Conservation (phyloP, 345 rosid species). For the Erysimum cheiranthoides region DNA sequence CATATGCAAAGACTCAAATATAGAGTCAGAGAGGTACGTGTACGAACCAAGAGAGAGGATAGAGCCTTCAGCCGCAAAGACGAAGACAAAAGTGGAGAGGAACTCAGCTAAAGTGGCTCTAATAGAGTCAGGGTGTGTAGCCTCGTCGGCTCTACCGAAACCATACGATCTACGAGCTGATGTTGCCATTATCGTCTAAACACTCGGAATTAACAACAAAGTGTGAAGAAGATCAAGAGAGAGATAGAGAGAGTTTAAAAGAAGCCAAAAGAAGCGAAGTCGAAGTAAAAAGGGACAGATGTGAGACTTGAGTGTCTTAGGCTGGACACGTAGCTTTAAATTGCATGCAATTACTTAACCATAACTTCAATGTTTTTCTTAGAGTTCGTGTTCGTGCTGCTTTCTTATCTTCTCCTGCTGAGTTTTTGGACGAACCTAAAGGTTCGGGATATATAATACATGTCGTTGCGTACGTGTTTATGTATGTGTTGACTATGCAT, state of each 20-base stretch:
- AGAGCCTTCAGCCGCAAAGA: conserved; percentile 84
- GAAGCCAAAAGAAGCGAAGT: conserved; percentile 35
- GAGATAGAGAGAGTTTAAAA: conserved; percentile 36
- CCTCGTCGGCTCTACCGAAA: conserved; percentile 52
- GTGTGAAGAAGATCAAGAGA: conserved; percentile 29
- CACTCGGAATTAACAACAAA: background rate
- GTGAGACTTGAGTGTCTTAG: conserved; percentile 35
- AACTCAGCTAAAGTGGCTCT: conserved; percentile 74
- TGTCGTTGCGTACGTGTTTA: conserved; percentile 19
- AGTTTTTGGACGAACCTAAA: conserved; percentile 34
- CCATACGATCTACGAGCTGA: conserved; percentile 47
- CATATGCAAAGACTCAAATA: background rate
- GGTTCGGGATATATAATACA: conserved; percentile 10
- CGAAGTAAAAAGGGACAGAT: conserved; percentile 43
- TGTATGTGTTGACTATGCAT: conserved; percentile 23
- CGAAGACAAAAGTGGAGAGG: conserved; percentile 71
- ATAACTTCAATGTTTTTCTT: background rate
- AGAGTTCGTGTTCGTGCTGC: conserved; percentile 25
- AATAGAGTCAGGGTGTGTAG: conserved; percentile 50
- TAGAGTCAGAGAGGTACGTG: background rate
- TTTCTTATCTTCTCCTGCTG: conserved; percentile 33
- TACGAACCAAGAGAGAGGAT: conserved; percentile 65
- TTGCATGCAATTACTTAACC: conserved; percentile 47
- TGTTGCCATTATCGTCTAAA: conserved; percentile 45
- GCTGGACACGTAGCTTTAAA: conserved; percentile 44